phyloP scores from a whole-genome alignment of 2,329 filamentous ascomycete genomes.

The Fusarium sp. region DNA sequence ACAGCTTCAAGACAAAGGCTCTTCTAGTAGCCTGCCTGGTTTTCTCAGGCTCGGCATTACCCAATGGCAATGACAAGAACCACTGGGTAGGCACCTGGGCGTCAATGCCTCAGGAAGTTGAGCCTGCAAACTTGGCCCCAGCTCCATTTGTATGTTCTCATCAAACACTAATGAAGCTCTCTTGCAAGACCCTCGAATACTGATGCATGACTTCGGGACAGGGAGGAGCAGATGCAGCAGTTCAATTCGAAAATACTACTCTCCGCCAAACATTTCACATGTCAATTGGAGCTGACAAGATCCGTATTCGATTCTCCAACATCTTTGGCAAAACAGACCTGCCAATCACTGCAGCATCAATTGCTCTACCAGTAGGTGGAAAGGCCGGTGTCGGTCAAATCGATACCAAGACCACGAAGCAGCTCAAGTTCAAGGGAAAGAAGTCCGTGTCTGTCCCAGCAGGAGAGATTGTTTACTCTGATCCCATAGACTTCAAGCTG shows the following conservation, averaged over 20 bases:
- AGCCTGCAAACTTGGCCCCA: conserved; percentile 18
- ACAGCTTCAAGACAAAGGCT: not conserved
- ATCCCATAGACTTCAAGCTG: conserved; percentile 18
- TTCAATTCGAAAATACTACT: conserved; percentile 22
- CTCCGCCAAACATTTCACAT: conserved; percentile 22
- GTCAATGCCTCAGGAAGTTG: conserved; percentile 25
- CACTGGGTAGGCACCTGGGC: conserved; percentile 32
- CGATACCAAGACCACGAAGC: not conserved
- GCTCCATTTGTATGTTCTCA: conserved; percentile 15
- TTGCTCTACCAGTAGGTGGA: conserved; percentile 6
- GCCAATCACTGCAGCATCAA: conserved; percentile 13
- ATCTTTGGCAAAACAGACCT: conserved; percentile 20
- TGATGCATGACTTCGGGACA: not conserved
- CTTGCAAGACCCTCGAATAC: rapidly evolving
- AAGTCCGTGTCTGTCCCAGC: not conserved
- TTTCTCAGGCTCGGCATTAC: not conserved
- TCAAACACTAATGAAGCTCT: rapidly evolving
- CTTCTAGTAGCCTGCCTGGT: conserved; percentile 9
- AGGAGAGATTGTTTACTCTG: conserved; percentile 15
- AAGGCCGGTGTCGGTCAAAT: conserved; percentile 17
- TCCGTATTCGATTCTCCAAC: conserved; percentile 26
- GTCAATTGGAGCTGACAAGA: conserved; percentile 10
- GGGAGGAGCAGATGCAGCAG: conserved; percentile 9
- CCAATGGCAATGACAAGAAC: not conserved
- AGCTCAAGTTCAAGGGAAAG: conserved; percentile 13